Evolutionary conservation across 768 basidiomycete genomes (phyloP).

Genomic region (Gloeostereum incarnatum): DNA sequence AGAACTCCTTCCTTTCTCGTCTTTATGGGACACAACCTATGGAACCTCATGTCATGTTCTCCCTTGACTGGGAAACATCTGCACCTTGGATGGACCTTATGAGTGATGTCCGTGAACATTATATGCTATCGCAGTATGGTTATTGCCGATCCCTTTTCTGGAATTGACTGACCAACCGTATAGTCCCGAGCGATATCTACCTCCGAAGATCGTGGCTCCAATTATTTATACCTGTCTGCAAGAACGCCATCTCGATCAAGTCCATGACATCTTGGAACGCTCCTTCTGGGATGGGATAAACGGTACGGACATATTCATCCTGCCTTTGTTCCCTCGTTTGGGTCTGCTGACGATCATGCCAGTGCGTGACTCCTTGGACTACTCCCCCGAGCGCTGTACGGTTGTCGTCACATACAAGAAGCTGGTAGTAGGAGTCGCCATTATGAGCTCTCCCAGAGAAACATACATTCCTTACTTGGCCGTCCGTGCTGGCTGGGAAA

Average conservation of each 20-base stretch:
- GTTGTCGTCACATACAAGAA: conserved; percentile 66
- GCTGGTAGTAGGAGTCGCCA: conserved; percentile 66
- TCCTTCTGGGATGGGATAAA: conserved; percentile 76
- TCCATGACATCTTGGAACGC: conserved; percentile 60
- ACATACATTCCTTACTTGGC: conserved; percentile 79
- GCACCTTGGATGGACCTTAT: conserved; percentile 73
- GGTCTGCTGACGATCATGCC: conserved; percentile 2
- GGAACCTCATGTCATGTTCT: conserved; percentile 30
- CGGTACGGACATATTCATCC: conserved; percentile 28
- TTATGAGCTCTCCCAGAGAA: conserved; percentile 71
- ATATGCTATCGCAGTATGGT: conserved; percentile 49
- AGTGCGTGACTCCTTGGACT: conserved; percentile 68
- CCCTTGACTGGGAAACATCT: conserved; percentile 64
- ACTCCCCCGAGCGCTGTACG: conserved; percentile 62
- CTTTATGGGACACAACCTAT: conserved; percentile 34
- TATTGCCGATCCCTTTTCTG: background rate
- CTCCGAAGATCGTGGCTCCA: conserved; percentile 34
- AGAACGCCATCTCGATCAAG: conserved; percentile 50
- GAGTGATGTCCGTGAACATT: conserved; percentile 62
- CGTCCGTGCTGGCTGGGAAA: conserved; percentile 77
- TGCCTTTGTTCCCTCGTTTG: conserved; percentile 1
- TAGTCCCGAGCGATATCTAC: conserved; percentile 48
- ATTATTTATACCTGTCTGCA: conserved; percentile 59
- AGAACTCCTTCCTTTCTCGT: conserved; percentile 58
- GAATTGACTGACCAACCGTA: background rate